Percentiles rank a stretch among this genome's conserved stretches.
These are phyloP conservation scores for Phytopythium helicoides DNA, from an alignment of 352 stramenopile genomes.

Conservation along the genomic window DNA sequence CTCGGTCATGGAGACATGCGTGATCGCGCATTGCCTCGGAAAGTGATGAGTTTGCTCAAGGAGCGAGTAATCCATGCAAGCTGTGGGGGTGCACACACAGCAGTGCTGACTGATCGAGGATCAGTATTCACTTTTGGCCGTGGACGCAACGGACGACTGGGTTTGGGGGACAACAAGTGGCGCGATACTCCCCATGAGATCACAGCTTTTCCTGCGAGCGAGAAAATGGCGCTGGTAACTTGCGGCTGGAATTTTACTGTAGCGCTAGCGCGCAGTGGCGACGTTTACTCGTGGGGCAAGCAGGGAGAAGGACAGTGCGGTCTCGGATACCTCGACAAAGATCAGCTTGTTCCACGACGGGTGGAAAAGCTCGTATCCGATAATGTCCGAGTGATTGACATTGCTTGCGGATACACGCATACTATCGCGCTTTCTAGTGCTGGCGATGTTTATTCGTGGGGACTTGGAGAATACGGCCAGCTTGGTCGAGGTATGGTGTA, in stretches of 20 bases:
- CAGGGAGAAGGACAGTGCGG: slow-evolving; percentile 86
- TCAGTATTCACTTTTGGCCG: slow-evolving; percentile 73
- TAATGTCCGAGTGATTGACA: slow-evolving; percentile 42
- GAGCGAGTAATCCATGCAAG: slow-evolving; percentile 66
- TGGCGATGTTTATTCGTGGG: slow-evolving; percentile 88
- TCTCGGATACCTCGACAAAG: slow-evolving; percentile 75
- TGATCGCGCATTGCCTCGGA: slow-evolving; percentile 66
- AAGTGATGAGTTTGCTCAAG: slow-evolving; percentile 76
- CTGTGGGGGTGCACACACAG: slow-evolving; percentile 77
- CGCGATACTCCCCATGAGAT: slow-evolving; percentile 65
- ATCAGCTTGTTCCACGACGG: slow-evolving; percentile 61
- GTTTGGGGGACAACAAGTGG: slow-evolving; percentile 75
- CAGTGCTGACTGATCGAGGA: slow-evolving; percentile 59
- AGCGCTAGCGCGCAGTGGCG: slow-evolving; percentile 42
- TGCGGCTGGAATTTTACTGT: slow-evolving; percentile 86
- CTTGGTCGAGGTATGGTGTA: slow-evolving; percentile 87
- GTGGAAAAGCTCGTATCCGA: slow-evolving; percentile 38
- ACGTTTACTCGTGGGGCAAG: slow-evolving; percentile 85
- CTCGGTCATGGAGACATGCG: slow-evolving; percentile 81
- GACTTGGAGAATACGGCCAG: slow-evolving; percentile 88
- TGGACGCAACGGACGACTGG: slow-evolving; percentile 68
- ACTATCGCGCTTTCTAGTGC: slow-evolving; percentile 73
- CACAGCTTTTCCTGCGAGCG: slow-evolving; percentile 34
- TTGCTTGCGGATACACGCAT: slow-evolving; percentile 87
- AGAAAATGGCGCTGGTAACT: slow-evolving; percentile 43